Evolutionary conservation across 1,284 basidiomycete genomes (phyloP).

Genomic region (Sutorius eximius): DNA sequence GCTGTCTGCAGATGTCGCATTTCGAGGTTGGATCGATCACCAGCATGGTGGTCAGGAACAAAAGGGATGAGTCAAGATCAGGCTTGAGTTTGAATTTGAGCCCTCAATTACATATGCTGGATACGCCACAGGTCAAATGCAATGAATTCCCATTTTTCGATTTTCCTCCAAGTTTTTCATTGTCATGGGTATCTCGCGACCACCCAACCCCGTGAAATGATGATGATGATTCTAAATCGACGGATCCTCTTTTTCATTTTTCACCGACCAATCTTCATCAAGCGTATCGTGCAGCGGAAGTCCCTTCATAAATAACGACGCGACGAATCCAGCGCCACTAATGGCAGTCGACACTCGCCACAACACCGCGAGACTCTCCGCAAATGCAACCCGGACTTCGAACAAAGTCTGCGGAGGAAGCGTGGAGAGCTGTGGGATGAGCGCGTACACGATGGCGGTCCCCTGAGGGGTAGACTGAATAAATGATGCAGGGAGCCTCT

Average conservation of each 20-base stretch:
- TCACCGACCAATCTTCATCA: conserved; percentile 6
- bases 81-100: too few species aligned
- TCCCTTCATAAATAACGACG: conserved; percentile 9
- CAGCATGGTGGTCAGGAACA: too few species aligned
- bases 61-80: too few species aligned
- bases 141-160: too few species aligned
- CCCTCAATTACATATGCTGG: too few species aligned
- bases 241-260: not conserved
- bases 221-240: not conserved
- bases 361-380: conserved; percentile 7
- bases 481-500: conserved; percentile 26
- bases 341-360: conserved; percentile 7
- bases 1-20: too few species aligned
- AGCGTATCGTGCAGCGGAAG: not conserved
- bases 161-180: too few species aligned
- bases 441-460: conserved; percentile 6
- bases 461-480: conserved; percentile 6
- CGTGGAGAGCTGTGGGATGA: conserved; percentile 8
- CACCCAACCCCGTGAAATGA: not conserved
- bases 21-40: too few species aligned
- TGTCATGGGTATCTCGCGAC: too few species aligned
- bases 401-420: not conserved
- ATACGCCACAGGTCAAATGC: too few species aligned
- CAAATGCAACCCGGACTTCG: conserved; percentile 9
- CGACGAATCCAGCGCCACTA: not conserved